A percentile compares a stretch with the other conserved stretches of the same genome.
phyloP scores from a whole-genome alignment of 768 basidiomycete genomes.

The Pleurotus salmoneostramineus region DNA sequence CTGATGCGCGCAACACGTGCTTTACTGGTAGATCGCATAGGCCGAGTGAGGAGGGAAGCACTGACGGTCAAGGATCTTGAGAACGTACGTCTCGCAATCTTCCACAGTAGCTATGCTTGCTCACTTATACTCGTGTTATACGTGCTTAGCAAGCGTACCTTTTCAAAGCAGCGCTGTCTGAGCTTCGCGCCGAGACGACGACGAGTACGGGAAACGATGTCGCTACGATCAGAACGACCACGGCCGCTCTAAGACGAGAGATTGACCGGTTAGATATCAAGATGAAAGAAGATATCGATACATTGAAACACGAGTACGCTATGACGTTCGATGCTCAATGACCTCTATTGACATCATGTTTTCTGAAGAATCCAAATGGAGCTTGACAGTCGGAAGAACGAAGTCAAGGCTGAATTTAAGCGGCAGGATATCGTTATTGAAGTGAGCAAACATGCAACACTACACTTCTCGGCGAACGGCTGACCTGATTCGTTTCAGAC shows the following conservation, averaged over 20 bases:
- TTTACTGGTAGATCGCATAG: slow-evolving; percentile 71
- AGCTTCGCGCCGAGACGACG: slow-evolving; percentile 82
- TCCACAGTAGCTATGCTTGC: background rate
- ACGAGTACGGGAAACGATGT: slow-evolving; percentile 82
- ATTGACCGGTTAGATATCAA: slow-evolving; percentile 82
- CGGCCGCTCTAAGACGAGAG: slow-evolving; percentile 77
- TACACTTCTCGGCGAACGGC: background rate
- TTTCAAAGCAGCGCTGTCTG: slow-evolving; percentile 89
- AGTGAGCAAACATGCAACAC: slow-evolving; percentile 32
- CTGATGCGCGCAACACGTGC: slow-evolving; percentile 85
- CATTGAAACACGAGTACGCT: slow-evolving; percentile 87
- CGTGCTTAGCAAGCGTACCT: slow-evolving; percentile 83
- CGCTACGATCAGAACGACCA: slow-evolving; percentile 73
- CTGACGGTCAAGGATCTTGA: slow-evolving; percentile 76
- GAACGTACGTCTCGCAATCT: slow-evolving; percentile 50
- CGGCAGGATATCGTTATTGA: slow-evolving; percentile 82
- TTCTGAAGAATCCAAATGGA: slow-evolving; percentile 90
- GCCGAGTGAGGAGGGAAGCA: slow-evolving; percentile 66
- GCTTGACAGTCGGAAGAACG: slow-evolving; percentile 89
- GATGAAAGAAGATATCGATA: slow-evolving; percentile 90
- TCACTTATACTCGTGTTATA: background rate
- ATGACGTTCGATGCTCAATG: slow-evolving; percentile 14
- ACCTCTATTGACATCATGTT: background rate
- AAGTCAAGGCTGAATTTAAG: slow-evolving; percentile 81
- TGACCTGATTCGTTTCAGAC: slow-evolving; percentile 31